Evolutionary conservation across 2,329 filamentous ascomycete genomes (phyloP).

Genomic region (Fusarium coicis): DNA sequence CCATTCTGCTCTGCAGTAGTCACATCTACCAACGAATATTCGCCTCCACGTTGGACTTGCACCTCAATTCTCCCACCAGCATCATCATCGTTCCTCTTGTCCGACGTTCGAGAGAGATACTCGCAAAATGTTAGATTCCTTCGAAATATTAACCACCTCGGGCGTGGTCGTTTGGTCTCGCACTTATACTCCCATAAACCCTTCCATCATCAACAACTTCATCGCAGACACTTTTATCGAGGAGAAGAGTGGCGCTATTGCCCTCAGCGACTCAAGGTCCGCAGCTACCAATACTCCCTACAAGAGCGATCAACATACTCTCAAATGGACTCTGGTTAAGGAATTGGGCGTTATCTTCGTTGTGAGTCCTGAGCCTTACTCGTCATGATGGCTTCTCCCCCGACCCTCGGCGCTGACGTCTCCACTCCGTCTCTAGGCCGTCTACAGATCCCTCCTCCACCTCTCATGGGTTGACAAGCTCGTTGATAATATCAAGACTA

Average conservation of each 20-base stretch:
- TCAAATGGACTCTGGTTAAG: conserved; percentile 94
- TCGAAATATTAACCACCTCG: conserved; percentile 95
- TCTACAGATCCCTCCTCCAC: conserved; percentile 95
- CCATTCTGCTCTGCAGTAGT: conserved; percentile 30
- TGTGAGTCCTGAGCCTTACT: conserved; percentile 57
- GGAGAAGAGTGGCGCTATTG: conserved; percentile 76
- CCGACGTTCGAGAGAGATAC: conserved; percentile 12
- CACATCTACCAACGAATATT: conserved; percentile 37
- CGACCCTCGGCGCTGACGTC: conserved; percentile 40
- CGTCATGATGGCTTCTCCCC: conserved; percentile 34
- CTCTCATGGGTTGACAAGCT: conserved; percentile 97
- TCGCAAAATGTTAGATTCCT: conserved; percentile 85
- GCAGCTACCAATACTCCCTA: conserved; percentile 77
- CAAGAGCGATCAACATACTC: conserved; percentile 90
- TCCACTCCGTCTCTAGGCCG: conserved; percentile 70
- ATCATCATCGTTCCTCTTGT: conserved; percentile 12
- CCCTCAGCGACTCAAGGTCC: conserved; percentile 68
- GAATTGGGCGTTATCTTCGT: conserved; percentile 96
- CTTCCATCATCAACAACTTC: conserved; percentile 89
- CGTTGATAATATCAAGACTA: conserved; percentile 90
- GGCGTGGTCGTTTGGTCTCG: conserved; percentile 98
- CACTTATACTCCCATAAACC: conserved; percentile 81
- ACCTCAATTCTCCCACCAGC: conserved; percentile 20
- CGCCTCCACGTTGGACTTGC: conserved; percentile 22
- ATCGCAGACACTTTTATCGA: conserved; percentile 98